A percentile compares a stretch with the other conserved stretches of the same genome.
Evolutionary conservation across 2,329 filamentous ascomycete species (phyloP).

Genomic region (Leptographium galeiforme): DNA sequence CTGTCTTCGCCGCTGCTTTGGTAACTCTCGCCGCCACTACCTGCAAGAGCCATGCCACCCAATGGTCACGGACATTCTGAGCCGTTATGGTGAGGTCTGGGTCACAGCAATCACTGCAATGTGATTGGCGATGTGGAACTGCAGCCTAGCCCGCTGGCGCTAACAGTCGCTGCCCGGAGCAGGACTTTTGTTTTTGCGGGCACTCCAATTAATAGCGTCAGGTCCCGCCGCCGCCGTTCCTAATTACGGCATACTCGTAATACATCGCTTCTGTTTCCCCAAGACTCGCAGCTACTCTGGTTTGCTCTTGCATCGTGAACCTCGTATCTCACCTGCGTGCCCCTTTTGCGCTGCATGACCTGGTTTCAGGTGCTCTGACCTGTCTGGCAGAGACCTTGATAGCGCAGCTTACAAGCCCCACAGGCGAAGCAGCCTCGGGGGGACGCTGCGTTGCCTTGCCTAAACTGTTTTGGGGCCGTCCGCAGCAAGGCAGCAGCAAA

Average conservation of each 20-base stretch:
- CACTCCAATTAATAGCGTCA: not conserved
- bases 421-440: too few relatives aligned
- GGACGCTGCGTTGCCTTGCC: too few relatives aligned
- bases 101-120: too few relatives aligned
- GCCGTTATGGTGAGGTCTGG: not conserved
- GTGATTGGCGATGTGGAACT: too few relatives aligned
- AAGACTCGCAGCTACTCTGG: not conserved
- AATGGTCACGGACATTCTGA: not conserved
- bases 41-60: not conserved
- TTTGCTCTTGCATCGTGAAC: not conserved
- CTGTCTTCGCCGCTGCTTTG: constrained; percentile 21
- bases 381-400: not conserved
- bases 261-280: too few relatives aligned
- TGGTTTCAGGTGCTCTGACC: not conserved
- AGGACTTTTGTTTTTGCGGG: not conserved
- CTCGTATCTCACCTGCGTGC: not conserved
- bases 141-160: not conserved
- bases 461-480: not conserved
- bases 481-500: not conserved
- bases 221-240: not conserved
- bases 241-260: too few relatives aligned
- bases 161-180: not conserved
- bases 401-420: too few relatives aligned
- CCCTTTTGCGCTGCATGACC: not conserved
- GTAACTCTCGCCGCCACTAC: not conserved